Evolutionary conservation across 163 green algal species (phyloP).

Genomic region (Prototheca wickerhamii): DNA sequence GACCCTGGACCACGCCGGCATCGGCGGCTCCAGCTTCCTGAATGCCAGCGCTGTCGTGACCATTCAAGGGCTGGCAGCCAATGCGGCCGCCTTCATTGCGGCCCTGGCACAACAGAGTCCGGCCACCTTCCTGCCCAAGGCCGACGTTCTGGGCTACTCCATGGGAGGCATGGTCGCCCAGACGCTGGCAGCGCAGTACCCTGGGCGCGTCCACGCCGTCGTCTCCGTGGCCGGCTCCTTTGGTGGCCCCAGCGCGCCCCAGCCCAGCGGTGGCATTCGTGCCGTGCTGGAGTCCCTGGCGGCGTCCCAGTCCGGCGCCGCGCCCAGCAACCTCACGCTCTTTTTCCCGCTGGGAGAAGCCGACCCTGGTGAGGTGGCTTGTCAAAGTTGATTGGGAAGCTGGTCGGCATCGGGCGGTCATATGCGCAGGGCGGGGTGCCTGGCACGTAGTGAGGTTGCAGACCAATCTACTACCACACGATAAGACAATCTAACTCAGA

Average conservation of each 20-base stretch:
- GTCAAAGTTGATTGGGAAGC: no score
- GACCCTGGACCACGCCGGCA: constrained; percentile 6
- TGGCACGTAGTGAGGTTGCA: no score
- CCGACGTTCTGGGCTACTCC: constrained; percentile 9
- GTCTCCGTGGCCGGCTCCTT: neutral
- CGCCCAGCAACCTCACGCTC: neutral
- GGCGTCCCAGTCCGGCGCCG: neutral
- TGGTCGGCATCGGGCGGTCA: no score
- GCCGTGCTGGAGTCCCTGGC: neutral
- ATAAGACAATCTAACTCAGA: no score
- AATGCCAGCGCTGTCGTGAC: neutral
- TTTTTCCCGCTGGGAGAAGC: neutral
- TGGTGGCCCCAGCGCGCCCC: constrained; percentile 6
- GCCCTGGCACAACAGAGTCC: neutral
- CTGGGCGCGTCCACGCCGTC: neutral
- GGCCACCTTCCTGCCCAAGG: neutral
- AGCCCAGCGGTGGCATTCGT: constrained; percentile 2
- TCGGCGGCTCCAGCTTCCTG: neutral
- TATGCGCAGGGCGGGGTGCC: no score
- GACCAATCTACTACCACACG: no score
- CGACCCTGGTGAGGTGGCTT: neutral
- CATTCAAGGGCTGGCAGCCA: neutral
- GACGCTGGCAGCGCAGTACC: neutral
- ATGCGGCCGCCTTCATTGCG: neutral
- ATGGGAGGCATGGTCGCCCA: constrained; percentile 8